Conservation (phyloP, 495 filamentous ascomycete species). For the Aspergillus heteromorphus region DNA sequence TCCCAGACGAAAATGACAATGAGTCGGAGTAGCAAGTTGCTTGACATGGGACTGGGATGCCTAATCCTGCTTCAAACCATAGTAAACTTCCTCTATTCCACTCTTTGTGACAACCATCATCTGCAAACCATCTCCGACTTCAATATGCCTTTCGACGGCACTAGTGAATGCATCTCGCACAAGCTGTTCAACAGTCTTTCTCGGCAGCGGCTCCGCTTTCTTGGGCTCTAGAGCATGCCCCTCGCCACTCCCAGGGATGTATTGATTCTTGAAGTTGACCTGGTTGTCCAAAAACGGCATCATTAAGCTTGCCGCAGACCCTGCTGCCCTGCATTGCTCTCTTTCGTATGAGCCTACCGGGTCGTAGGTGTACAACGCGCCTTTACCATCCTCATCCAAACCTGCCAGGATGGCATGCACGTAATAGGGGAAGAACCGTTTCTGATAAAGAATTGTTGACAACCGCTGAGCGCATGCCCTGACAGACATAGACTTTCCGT, state of each 20-base stretch:
- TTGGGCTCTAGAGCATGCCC: constrained; percentile 68
- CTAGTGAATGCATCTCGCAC: constrained; percentile 97
- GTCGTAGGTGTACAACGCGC: constrained; percentile 94
- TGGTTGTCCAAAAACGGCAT: constrained; percentile 99
- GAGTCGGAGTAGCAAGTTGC: constrained; percentile 13
- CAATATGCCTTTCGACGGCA: constrained; percentile 96
- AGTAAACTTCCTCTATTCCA: constrained; percentile 80
- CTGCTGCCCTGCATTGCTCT: constrained; percentile 91
- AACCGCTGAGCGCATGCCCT: constrained; percentile 88
- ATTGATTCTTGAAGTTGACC: constrained; percentile 99
- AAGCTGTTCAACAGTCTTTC: constrained; percentile 70
- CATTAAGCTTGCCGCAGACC: constrained; percentile 92
- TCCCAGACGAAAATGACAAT: constrained; percentile 4
- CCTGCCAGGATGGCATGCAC: constrained; percentile 89
- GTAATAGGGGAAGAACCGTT: constrained; percentile 99
- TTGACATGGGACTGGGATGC: constrained; percentile 8
- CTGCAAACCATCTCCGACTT: constrained; percentile 94
- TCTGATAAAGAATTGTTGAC: constrained; percentile 89
- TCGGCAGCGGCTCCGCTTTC: constrained; percentile 61
- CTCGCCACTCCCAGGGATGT: constrained; percentile 78
- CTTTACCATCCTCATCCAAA: constrained; percentile 89
- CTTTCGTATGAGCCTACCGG: constrained; percentile 95
- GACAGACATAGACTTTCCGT: constrained; percentile 88
- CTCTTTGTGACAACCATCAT: constrained; percentile 85
- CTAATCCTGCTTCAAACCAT: constrained; percentile 88